Conservation (phyloP, 1,284 basidiomycete genomes). For the Cryptococcus sp. region DNA sequence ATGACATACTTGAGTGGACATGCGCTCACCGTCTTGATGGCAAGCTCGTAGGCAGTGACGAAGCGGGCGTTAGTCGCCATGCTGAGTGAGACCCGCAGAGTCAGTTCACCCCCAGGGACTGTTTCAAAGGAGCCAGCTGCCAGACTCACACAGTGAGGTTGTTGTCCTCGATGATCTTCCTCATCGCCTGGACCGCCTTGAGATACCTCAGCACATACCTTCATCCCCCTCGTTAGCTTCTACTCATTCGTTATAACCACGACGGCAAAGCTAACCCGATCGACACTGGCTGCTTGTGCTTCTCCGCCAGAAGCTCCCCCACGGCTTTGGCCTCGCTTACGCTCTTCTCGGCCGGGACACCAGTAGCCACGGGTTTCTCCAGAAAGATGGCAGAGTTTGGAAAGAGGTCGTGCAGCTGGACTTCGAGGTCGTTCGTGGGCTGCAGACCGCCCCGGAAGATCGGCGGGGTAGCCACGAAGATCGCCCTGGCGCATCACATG, state of each 20-base stretch:
- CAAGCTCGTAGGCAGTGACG: slow-evolving; percentile 51
- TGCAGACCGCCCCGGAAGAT: slow-evolving; percentile 78
- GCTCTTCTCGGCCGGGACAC: slow-evolving; percentile 47
- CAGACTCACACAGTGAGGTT: slow-evolving; percentile 50
- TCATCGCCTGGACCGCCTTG: slow-evolving; percentile 54
- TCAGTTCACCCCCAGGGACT: background rate
- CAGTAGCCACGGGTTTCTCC: slow-evolving; percentile 66
- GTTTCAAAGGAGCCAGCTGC: no score
- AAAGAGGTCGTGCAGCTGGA: slow-evolving; percentile 81
- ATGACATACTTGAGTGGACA: background rate
- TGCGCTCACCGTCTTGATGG: slow-evolving; percentile 33
- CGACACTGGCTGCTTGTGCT: slow-evolving; percentile 63
- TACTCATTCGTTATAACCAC: background rate
- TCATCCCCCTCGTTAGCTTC: slow-evolving; percentile 24
- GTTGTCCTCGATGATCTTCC: slow-evolving; percentile 55
- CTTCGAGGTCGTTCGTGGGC: slow-evolving; percentile 77
- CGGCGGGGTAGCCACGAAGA: slow-evolving; percentile 87
- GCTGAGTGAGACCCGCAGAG: slow-evolving; percentile 13
- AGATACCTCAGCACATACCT: slow-evolving; percentile 52
- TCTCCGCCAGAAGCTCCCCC: slow-evolving; percentile 62
- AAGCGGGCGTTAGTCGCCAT: slow-evolving; percentile 55
- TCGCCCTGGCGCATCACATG: slow-evolving; percentile 53
- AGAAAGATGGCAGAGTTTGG: slow-evolving; percentile 82
- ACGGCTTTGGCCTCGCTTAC: slow-evolving; percentile 57
- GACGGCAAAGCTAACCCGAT: slow-evolving; percentile 63